A percentile compares a stretch with the other conserved stretches of the same genome.
Evolutionary conservation across 2,329 filamentous ascomycete genomes (phyloP).

Genomic region (Colletotrichum somersetense): DNA sequence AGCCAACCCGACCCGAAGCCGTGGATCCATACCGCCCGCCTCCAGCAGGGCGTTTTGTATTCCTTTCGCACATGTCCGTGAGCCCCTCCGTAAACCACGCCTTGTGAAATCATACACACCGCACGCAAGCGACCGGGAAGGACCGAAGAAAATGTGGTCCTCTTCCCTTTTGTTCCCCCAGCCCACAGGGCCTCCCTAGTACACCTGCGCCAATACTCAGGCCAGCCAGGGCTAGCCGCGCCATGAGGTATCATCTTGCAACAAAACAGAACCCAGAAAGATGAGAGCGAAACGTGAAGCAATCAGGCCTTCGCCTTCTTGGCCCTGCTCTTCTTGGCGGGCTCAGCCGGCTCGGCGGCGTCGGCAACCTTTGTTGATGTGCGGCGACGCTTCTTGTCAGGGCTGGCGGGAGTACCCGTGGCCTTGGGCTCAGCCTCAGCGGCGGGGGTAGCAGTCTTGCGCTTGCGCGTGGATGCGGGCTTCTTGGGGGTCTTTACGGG

Average conservation of each 20-base stretch:
- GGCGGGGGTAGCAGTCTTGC: constrained; percentile 66
- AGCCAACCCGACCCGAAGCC: constrained; percentile 33
- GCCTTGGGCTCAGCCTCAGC: constrained; percentile 55
- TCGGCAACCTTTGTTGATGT: constrained; percentile 67
- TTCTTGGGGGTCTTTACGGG: constrained; percentile 71
- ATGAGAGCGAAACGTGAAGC: constrained; percentile 17
- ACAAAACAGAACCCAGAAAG: constrained; percentile 42
- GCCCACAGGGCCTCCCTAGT: constrained; percentile 6
- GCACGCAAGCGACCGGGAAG: constrained; percentile 16
- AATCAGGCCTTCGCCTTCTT: constrained; percentile 41
- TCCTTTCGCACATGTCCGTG: constrained; percentile 27
- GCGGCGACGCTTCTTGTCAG: constrained; percentile 74
- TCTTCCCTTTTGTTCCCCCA: constrained; percentile 3
- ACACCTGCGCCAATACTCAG: constrained; percentile 11
- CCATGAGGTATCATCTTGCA: constrained; percentile 43
- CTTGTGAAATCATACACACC: constrained; percentile 39
- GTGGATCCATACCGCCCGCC: constrained; percentile 27
- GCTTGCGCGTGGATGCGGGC: constrained; percentile 64
- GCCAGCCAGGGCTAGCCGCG: constrained; percentile 20
- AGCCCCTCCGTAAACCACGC: constrained; percentile 29
- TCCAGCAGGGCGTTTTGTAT: constrained; percentile 30
- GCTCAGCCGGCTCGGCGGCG: constrained; percentile 62
- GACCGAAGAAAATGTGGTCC: constrained; percentile 25
- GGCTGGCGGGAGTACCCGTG: constrained; percentile 62
- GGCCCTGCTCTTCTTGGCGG: constrained; percentile 64